phyloP scores from a whole-genome alignment of 2,329 filamentous ascomycete species.

The Zarea fungicola region DNA sequence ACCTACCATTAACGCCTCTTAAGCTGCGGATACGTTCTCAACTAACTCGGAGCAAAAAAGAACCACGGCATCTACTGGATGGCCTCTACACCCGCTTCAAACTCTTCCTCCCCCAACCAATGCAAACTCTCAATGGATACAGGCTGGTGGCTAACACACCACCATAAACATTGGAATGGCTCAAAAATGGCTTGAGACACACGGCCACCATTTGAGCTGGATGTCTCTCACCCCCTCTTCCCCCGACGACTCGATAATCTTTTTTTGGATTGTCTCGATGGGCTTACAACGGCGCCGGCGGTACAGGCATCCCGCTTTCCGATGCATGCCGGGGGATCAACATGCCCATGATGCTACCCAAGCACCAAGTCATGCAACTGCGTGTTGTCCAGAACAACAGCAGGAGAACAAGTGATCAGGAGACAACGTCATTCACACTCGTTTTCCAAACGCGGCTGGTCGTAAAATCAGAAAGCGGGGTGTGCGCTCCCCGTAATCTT shows the following conservation, averaged over 20 bases:
- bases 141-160: too few species aligned
- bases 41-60: too few species aligned
- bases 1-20: too few species aligned
- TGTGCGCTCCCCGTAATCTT: conserved; percentile 4
- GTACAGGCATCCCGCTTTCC: conserved; percentile 2
- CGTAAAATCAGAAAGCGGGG: conserved; percentile 1
- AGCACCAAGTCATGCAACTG: neutral
- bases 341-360: neutral
- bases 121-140: too few species aligned
- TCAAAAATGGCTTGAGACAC: conserved; percentile 9
- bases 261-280: conserved; percentile 8
- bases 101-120: too few species aligned
- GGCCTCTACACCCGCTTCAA: too few species aligned
- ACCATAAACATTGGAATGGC: too few species aligned
- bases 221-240: neutral
- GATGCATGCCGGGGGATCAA: neutral
- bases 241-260: conserved; percentile 2
- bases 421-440: conserved; percentile 1
- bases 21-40: too few species aligned
- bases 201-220: conserved; percentile 11
- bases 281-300: neutral
- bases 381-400: neutral
- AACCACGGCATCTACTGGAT: too few species aligned
- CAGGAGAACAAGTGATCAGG: neutral
- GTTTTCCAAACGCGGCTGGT: neutral